Conservation (phyloP, 768 basidiomycete genomes). For the Tephrocybe sp. region DNA sequence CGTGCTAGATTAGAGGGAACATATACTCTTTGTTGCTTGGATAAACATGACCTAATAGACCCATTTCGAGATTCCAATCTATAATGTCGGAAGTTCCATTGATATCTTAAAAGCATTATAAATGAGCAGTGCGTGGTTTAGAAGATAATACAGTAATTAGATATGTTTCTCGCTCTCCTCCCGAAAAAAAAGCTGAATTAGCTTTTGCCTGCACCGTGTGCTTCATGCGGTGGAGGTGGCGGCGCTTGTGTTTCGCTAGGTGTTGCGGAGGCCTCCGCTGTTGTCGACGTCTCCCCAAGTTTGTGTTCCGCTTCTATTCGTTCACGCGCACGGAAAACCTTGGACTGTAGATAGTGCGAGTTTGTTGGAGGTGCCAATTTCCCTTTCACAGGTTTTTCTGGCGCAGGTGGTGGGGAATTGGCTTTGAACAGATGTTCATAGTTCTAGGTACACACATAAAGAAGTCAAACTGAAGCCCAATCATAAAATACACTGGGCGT, state of each 20-base stretch:
- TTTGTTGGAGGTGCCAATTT: constrained; percentile 44
- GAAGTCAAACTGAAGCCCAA: neutral
- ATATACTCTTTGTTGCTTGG: neutral
- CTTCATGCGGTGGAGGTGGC: constrained; percentile 17
- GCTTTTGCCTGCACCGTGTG: constrained; percentile 14
- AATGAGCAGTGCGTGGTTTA: constrained; percentile 17
- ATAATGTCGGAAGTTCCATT: constrained; percentile 4
- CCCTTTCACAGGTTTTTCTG: constrained; percentile 46
- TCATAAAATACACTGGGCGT: constrained; percentile 13
- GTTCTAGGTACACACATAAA: constrained; percentile 47
- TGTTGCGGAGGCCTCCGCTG: constrained; percentile 1
- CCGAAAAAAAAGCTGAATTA: neutral
- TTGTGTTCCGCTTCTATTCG: constrained; percentile 87
- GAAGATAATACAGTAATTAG: constrained; percentile 11
- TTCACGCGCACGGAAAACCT: constrained; percentile 92
- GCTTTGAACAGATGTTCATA: constrained; percentile 93
- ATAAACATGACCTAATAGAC: neutral
- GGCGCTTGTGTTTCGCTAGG: constrained; percentile 15
- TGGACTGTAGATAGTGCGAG: constrained; percentile 94
- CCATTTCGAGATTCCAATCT: neutral
- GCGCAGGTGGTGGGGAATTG: constrained; percentile 69
- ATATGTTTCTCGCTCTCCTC: neutral
- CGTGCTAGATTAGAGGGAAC: constrained; percentile 65
- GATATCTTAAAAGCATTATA: constrained; percentile 7
- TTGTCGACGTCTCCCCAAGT: constrained; percentile 22